Percentiles rank a stretch among this genome's conserved stretches.
Conservation (phyloP, 129 eudicot species). For the Helianthus annuus region HanXRQr2.0-SUNRISE NC_035437.2:87717190-87717689, state of each 20-base stretch:
- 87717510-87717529: neutral
- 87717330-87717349: constrained; percentile 43
- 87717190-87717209: too few relatives aligned
- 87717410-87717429: constrained; percentile 92
- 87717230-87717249: too few relatives aligned
- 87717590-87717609: constrained; percentile 80
- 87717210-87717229: too few relatives aligned
- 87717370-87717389: constrained; percentile 78
- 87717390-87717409: constrained; percentile 80
- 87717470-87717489: too few relatives aligned
- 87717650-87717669: constrained; percentile 75
- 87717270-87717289: too few relatives aligned
- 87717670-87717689: constrained; percentile 74
- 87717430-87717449: constrained; percentile 90
- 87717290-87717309: too few relatives aligned
- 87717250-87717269: too few relatives aligned
- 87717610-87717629: constrained; percentile 95
- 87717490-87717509: too few relatives aligned
- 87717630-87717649: constrained; percentile 51
- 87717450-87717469: constrained; percentile 50
- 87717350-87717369: constrained; percentile 65
- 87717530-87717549: neutral
- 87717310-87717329: too few relatives aligned
- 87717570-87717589: constrained; percentile 91
- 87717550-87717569: constrained; percentile 69